Conservation (phyloP, 2,329 filamentous ascomycete genomes). For the Pseudomassariella vexata region DNA sequence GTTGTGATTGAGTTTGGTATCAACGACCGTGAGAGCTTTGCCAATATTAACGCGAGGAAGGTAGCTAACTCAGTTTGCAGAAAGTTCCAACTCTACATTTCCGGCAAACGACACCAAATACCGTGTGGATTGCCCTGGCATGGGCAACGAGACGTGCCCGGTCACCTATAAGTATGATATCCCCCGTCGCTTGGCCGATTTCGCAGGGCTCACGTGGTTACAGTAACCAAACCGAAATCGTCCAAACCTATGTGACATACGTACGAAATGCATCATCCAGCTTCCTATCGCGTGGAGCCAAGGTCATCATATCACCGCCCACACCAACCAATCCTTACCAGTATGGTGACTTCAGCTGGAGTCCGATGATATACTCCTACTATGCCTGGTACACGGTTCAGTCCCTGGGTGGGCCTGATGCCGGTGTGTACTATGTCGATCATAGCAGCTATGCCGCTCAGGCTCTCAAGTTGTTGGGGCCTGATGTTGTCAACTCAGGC, state of each 20-base stretch:
- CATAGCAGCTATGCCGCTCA: slow-evolving; percentile 10
- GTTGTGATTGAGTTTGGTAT: slow-evolving; percentile 56
- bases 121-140: slow-evolving; percentile 10
- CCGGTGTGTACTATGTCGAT: slow-evolving; percentile 10
- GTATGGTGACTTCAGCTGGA: slow-evolving; percentile 5
- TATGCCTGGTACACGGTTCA: slow-evolving; percentile 10
- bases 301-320: slow-evolving; percentile 9
- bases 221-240: slow-evolving; percentile 15
- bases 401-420: slow-evolving; percentile 7
- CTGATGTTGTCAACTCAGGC: slow-evolving; percentile 5
- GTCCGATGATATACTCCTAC: slow-evolving; percentile 8
- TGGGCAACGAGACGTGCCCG: slow-evolving; percentile 9
- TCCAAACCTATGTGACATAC: slow-evolving; percentile 19
- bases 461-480: slow-evolving; percentile 7
- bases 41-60: too few relatives aligned
- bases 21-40: slow-evolving; percentile 44
- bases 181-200: too few relatives aligned
- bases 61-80: too few relatives aligned
- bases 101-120: slow-evolving; percentile 30
- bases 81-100: too few relatives aligned
- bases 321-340: slow-evolving; percentile 10
- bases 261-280: slow-evolving; percentile 9
- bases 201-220: too few relatives aligned
- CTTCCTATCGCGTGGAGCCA: slow-evolving; percentile 9
- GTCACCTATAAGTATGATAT: slow-evolving; percentile 7